phyloP scores from a whole-genome alignment of 2,329 filamentous ascomycete genomes.

The Exophiala sp. region DNA sequence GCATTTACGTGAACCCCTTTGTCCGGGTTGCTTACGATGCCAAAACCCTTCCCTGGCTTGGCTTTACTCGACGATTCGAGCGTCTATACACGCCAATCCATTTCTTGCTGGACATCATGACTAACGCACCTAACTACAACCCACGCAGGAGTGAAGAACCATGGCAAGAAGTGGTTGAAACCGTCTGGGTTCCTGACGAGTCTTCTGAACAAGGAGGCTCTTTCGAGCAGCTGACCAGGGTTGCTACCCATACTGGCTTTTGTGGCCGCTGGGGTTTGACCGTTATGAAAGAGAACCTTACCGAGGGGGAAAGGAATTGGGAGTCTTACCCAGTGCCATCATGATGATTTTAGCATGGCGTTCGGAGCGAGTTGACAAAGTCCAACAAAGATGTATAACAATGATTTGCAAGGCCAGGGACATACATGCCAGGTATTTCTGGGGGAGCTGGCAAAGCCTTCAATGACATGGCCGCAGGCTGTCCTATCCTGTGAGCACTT shows the following conservation, averaged over 20 bases:
- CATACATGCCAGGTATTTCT: neutral
- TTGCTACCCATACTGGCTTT: slow-evolving; percentile 41
- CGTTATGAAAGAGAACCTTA: slow-evolving; percentile 40
- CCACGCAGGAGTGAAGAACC: slow-evolving; percentile 55
- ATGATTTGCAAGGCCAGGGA: neutral
- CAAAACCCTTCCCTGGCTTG: slow-evolving; percentile 53
- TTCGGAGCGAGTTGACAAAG: neutral
- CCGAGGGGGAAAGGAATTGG: slow-evolving; percentile 42
- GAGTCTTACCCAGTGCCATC: slow-evolving; percentile 40
- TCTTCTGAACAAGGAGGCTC: slow-evolving; percentile 33
- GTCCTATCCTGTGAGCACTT: no score
- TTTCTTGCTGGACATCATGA: slow-evolving; percentile 51
- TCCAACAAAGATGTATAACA: slow-evolving; percentile 1
- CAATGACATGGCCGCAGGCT: no score
- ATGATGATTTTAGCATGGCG: slow-evolving; percentile 21
- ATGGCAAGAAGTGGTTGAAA: slow-evolving; percentile 45
- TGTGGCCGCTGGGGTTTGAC: slow-evolving; percentile 42
- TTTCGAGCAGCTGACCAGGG: slow-evolving; percentile 36
- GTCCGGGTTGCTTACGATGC: slow-evolving; percentile 64
- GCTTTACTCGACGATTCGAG: slow-evolving; percentile 59
- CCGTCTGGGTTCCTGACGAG: slow-evolving; percentile 38
- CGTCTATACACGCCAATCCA: slow-evolving; percentile 57
- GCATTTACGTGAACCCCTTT: slow-evolving; percentile 69
- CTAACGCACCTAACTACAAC: slow-evolving; percentile 55
- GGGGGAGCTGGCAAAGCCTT: neutral